phyloP scores from a whole-genome alignment of 1,139 yeast species.

The Protomyces arabidopsidicola region DNA sequence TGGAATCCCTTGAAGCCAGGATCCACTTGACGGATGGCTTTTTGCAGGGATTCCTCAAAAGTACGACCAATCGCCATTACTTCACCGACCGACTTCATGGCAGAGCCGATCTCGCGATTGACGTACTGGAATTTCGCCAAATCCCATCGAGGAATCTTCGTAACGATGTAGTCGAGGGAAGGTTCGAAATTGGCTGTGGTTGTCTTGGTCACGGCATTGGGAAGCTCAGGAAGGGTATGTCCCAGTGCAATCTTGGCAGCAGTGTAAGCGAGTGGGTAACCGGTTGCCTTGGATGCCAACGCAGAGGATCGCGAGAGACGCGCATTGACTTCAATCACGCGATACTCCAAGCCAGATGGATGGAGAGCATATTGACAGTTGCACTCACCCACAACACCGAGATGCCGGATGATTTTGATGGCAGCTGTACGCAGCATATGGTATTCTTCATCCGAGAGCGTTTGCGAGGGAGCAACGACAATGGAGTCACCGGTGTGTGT shows the following conservation, averaged over 20 bases:
- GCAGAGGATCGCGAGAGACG: constrained; percentile 97
- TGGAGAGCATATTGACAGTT: constrained; percentile 95
- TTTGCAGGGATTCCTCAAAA: constrained; percentile 95
- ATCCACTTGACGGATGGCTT: constrained; percentile 95
- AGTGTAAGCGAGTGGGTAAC: constrained; percentile 96
- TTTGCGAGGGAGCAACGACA: constrained; percentile 98
- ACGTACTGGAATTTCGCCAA: constrained; percentile 91
- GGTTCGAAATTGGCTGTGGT: constrained; percentile 97
- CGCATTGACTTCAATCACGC: constrained; percentile 97
- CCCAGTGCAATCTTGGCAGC: constrained; percentile 97
- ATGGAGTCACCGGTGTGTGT: constrained; percentile 98
- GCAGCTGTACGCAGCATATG: constrained; percentile 98
- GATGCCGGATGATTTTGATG: constrained; percentile 90
- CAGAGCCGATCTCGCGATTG: constrained; percentile 84
- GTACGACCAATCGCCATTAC: constrained; percentile 99
- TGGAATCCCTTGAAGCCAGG: constrained; percentile 89
- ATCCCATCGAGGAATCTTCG: constrained; percentile 99
- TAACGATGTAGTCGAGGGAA: constrained; percentile 90
- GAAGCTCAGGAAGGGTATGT: constrained; percentile 87
- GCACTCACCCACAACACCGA: constrained; percentile 99
- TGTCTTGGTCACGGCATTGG: constrained; percentile 93
- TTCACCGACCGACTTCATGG: constrained; percentile 99
- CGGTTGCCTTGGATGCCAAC: constrained; percentile 96
- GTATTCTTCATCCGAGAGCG: constrained; percentile 92
- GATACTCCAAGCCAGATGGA: constrained; percentile 89